These are phyloP conservation scores for Cryptococcus jaspeensis DNA, from an alignment of 1,284 basidiomycete species.

Conservation along the genomic window DNA sequence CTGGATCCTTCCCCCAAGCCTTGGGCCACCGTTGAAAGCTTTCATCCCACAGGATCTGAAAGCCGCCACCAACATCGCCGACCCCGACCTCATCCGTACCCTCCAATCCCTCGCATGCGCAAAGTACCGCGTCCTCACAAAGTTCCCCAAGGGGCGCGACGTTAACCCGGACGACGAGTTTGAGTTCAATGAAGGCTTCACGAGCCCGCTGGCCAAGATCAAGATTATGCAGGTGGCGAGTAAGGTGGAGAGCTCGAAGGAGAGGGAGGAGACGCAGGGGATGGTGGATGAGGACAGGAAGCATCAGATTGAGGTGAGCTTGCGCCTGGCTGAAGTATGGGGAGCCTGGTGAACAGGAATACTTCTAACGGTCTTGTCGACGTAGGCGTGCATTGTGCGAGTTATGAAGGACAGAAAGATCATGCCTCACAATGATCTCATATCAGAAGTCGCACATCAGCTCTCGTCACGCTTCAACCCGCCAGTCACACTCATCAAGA, in stretches of 20 bases:
- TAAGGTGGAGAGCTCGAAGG: constrained; percentile 81
- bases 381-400: constrained; percentile 94
- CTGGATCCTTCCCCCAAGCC: neutral
- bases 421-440: constrained; percentile 83
- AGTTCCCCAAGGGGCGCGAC: constrained; percentile 84
- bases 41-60: constrained; percentile 54
- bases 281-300: constrained; percentile 90
- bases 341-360: too few species aligned
- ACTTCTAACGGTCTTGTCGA: too few species aligned
- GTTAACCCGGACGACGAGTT: constrained; percentile 75
- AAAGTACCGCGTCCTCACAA: constrained; percentile 91
- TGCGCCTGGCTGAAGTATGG: neutral
- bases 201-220: constrained; percentile 78
- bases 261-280: constrained; percentile 85
- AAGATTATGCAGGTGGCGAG: constrained; percentile 88
- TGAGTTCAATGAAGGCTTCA: constrained; percentile 83
- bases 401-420: constrained; percentile 97
- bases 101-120: constrained; percentile 95
- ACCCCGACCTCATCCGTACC: constrained; percentile 80
- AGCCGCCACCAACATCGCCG: constrained; percentile 67
- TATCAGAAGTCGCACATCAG: constrained; percentile 88
- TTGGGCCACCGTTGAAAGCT: too few species aligned
- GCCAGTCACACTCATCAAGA: constrained; percentile 83
- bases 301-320: constrained; percentile 80
- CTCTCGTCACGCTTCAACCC: constrained; percentile 82